A percentile compares a stretch with the other conserved stretches of the same genome.
Conservation (phyloP, 208 protist genomes). For the Willaertia magna region DNA sequence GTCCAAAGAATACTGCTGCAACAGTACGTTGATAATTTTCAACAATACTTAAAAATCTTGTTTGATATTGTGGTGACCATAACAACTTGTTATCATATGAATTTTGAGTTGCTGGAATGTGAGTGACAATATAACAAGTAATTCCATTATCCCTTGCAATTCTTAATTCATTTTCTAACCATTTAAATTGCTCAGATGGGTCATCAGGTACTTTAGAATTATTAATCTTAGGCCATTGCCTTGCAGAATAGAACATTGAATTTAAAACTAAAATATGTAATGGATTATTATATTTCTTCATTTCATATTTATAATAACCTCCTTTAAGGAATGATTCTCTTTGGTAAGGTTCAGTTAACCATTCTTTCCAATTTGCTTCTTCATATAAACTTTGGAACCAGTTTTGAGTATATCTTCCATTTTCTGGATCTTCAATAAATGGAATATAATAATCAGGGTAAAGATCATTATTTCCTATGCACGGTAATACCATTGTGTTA, state of each 20-base stretch:
- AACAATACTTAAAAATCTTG: background rate
- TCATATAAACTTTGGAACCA: background rate
- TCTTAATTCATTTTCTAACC: background rate
- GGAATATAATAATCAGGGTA: background rate
- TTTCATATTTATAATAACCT: background rate
- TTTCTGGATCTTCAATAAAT: background rate
- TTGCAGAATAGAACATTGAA: background rate
- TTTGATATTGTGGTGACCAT: background rate
- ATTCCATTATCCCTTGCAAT: background rate
- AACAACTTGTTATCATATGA: background rate
- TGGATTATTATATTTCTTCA: background rate
- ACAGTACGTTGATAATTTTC: background rate
- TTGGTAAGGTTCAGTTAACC: background rate
- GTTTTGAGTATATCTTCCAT: background rate
- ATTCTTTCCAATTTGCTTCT: too few relatives aligned
- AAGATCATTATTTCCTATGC: slow-evolving; percentile 1
- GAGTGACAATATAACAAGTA: background rate
- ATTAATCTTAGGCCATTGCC: background rate
- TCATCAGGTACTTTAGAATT: background rate
- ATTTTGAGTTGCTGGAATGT: background rate
- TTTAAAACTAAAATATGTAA: background rate
- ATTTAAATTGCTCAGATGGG: background rate
- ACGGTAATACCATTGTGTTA: background rate
- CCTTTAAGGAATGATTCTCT: background rate
- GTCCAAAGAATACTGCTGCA: background rate